phyloP scores from a whole-genome alignment of 208 protist genomes.

The Trypanosoma vivax region DNA sequence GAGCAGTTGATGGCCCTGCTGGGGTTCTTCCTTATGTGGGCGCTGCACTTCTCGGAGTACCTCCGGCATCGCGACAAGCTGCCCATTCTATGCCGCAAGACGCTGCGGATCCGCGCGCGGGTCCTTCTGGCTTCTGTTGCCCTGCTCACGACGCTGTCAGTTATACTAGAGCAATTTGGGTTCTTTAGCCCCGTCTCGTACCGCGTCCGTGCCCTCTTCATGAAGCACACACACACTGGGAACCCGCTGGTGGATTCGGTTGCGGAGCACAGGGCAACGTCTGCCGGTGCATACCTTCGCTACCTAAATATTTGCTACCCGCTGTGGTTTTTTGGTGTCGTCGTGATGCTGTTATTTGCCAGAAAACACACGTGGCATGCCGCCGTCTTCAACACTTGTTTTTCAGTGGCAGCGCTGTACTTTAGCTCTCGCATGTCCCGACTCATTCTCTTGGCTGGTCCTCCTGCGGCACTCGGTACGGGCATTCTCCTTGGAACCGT shows the following conservation, averaged over 20 bases:
- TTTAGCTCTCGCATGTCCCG: no score
- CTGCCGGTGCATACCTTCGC: conserved; percentile 15
- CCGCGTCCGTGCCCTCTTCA: conserved; percentile 61
- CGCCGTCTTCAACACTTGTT: conserved; percentile 22
- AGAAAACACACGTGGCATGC: conserved; percentile 29
- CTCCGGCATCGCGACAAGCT: conserved; percentile 15
- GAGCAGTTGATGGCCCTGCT: conserved; percentile 93
- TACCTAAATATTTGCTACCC: conserved; percentile 20
- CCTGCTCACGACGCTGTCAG: conserved; percentile 13
- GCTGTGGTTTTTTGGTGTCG: conserved; percentile 19
- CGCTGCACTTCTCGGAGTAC: conserved; percentile 20
- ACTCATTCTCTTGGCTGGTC: no score
- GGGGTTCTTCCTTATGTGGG: conserved; percentile 61
- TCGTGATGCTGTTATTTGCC: conserved; percentile 14
- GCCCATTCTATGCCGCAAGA: conserved; percentile 20
- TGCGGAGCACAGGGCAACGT: conserved; percentile 49
- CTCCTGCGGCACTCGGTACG: no score
- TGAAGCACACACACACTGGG: conserved; percentile 65
- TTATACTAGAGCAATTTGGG: conserved; percentile 28
- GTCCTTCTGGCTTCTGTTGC: conserved; percentile 20
- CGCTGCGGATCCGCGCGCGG: conserved; percentile 24
- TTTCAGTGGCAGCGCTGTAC: no score
- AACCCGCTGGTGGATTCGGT: conserved; percentile 81
- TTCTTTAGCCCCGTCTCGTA: conserved; percentile 54
- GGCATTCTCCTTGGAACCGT: no score